A percentile compares a stretch with the other conserved stretches of the same genome.
phyloP scores from a whole-genome alignment of 148 eudicot genomes.

The Rhododendron griersonianum region DNA sequence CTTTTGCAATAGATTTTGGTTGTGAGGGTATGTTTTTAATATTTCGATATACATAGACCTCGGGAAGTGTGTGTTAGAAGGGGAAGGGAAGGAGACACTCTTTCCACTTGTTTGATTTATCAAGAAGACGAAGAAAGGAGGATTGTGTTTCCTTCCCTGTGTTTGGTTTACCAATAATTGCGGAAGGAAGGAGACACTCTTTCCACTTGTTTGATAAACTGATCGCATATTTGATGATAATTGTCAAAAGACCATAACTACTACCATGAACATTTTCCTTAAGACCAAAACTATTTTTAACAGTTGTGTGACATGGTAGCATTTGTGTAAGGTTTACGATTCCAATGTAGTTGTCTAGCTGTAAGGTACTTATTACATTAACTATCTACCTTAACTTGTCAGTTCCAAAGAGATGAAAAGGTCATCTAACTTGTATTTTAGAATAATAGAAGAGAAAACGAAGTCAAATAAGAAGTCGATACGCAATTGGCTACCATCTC shows the following conservation, averaged over 20 bases:
- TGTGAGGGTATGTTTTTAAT: too few relatives aligned
- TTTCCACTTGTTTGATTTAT: too few relatives aligned
- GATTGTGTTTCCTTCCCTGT: too few relatives aligned
- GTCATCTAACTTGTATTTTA: background rate
- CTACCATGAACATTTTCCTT: background rate
- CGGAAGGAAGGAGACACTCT: too few relatives aligned
- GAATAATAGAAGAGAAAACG: background rate
- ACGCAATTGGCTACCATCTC: background rate
- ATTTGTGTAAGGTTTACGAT: background rate
- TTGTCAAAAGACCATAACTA: background rate
- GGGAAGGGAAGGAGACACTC: too few relatives aligned
- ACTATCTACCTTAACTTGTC: background rate
- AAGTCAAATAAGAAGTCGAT: background rate
- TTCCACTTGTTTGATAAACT: too few relatives aligned
- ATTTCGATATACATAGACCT: too few relatives aligned
- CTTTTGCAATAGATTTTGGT: too few relatives aligned
- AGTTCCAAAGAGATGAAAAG: background rate
- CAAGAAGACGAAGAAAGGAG: too few relatives aligned
- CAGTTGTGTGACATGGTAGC: background rate
- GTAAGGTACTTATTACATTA: background rate
- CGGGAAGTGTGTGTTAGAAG: too few relatives aligned
- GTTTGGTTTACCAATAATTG: too few relatives aligned
- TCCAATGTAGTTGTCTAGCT: background rate
- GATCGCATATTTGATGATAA: background rate
- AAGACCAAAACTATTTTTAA: background rate